phyloP scores from a whole-genome alignment of 2,329 filamentous ascomycete genomes.

The Triangularia verruculosa region DNA sequence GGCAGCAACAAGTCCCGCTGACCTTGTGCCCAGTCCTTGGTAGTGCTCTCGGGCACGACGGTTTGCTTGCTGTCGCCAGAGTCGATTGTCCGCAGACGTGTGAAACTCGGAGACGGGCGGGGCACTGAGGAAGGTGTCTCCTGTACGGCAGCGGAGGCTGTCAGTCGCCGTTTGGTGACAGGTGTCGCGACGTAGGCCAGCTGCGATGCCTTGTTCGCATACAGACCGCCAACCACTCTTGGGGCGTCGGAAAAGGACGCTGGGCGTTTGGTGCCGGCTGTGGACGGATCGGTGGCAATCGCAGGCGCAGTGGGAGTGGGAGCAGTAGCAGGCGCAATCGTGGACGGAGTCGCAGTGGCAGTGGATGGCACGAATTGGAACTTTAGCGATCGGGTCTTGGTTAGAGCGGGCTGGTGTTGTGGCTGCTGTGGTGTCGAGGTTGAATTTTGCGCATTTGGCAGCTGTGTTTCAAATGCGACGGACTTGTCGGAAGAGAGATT shows the following conservation, averaged over 20 bases:
- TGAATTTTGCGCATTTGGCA: slow-evolving; percentile 10
- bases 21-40: slow-evolving; percentile 39
- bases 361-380: slow-evolving; percentile 34
- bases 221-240: slow-evolving; percentile 23
- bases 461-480: slow-evolving; percentile 21
- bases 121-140: slow-evolving; percentile 23
- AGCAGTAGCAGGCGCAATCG: slow-evolving; percentile 17
- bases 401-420: slow-evolving; percentile 7
- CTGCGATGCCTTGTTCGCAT: slow-evolving; percentile 26
- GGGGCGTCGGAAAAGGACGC: slow-evolving; percentile 39
- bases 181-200: slow-evolving; percentile 31
- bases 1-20: slow-evolving; percentile 44
- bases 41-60: slow-evolving; percentile 31
- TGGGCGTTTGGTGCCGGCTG: slow-evolving; percentile 32
- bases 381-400: slow-evolving; percentile 37
- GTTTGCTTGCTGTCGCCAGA: slow-evolving; percentile 25
- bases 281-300: slow-evolving; percentile 20
- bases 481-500: slow-evolving; percentile 18
- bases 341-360: slow-evolving; percentile 15
- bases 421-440: slow-evolving; percentile 14
- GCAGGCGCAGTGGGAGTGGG: slow-evolving; percentile 17
- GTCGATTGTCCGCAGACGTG: slow-evolving; percentile 35
- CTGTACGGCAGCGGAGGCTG: slow-evolving; percentile 13
- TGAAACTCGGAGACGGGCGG: slow-evolving; percentile 33
- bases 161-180: slow-evolving; percentile 29